Conservation (phyloP, 768 basidiomycete genomes). For the Termitomyces sp. region DNA sequence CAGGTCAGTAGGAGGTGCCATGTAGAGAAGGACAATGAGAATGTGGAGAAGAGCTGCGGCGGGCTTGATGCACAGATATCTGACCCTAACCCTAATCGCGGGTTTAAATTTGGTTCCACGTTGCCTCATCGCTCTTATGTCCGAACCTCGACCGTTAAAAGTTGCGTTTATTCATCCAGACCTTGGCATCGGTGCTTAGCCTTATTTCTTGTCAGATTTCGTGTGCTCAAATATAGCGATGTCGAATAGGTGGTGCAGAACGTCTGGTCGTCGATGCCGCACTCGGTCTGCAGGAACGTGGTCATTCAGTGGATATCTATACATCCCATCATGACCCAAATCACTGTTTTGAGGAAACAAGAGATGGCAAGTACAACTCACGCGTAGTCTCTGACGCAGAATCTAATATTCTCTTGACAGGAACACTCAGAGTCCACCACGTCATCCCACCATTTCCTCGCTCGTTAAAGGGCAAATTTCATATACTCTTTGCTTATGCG, state of each 20-base stretch:
- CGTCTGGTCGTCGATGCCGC: constrained; percentile 94
- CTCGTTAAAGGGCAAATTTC: constrained; percentile 73
- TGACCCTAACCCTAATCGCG: constrained; percentile 8
- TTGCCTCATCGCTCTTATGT: not conserved
- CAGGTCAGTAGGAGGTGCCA: constrained; percentile 40
- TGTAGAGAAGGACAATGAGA: no score
- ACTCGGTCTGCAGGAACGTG: constrained; percentile 77
- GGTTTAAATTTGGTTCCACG: not conserved
- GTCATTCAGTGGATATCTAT: constrained; percentile 85
- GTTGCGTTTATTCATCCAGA: constrained; percentile 94
- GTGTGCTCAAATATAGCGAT: constrained; percentile 11
- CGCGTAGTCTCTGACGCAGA: not conserved
- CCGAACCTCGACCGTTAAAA: constrained; percentile 26
- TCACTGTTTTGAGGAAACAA: constrained; percentile 93
- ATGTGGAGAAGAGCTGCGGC: not conserved
- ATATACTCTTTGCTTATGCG: constrained; percentile 85
- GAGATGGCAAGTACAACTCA: constrained; percentile 55
- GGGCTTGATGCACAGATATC: no score
- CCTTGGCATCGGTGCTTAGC: constrained; percentile 77
- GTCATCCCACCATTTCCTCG: constrained; percentile 77
- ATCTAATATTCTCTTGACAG: constrained; percentile 33
- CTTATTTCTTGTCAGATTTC: constrained; percentile 4
- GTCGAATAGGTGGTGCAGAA: constrained; percentile 82
- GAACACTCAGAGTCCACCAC: constrained; percentile 74
- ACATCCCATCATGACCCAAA: constrained; percentile 88